Percentiles rank a stretch among this genome's conserved stretches.
phyloP scores from a whole-genome alignment of 225 moss, liverwort and hornwort genomes.

The Neckera pumila region DNA sequence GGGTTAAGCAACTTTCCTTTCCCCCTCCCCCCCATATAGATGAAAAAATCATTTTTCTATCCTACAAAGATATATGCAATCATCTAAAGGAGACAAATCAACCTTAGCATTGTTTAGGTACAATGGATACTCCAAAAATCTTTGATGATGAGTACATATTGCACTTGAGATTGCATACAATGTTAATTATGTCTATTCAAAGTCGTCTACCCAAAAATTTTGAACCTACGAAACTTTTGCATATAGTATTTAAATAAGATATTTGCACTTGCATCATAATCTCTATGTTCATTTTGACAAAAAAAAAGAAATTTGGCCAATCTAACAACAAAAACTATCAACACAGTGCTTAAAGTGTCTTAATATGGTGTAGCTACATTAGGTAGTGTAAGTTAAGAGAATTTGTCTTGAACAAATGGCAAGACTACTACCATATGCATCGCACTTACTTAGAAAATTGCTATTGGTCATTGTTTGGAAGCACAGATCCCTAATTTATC shows the following conservation, averaged over 20 bases:
- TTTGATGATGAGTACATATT: neutral
- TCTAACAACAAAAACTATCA: too few relatives aligned
- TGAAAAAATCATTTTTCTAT: fast-evolving
- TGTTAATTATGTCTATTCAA: neutral
- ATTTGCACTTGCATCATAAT: neutral
- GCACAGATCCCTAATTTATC: neutral
- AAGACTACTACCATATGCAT: neutral
- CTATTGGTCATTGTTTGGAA: neutral
- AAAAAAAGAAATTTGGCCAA: neutral
- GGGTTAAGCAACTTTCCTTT: fast-evolving
- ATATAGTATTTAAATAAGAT: neutral
- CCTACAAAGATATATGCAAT: neutral
- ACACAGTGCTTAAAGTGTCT: neutral
- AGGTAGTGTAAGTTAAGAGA: too few relatives aligned
- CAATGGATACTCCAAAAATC: fast-evolving
- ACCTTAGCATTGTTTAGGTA: neutral
- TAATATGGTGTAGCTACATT: neutral
- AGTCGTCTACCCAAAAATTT: too few relatives aligned
- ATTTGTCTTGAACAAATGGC: neutral
- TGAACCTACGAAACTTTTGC: neutral
- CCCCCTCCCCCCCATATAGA: fast-evolving
- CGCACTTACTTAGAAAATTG: neutral
- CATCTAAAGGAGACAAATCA: neutral
- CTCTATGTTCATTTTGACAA: neutral
- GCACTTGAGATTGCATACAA: neutral